Evolutionary conservation across 352 stramenopile species (phyloP), one percentile per base, ranked within the genome.

Genomic region (Globisporangium parvum): DNA sequence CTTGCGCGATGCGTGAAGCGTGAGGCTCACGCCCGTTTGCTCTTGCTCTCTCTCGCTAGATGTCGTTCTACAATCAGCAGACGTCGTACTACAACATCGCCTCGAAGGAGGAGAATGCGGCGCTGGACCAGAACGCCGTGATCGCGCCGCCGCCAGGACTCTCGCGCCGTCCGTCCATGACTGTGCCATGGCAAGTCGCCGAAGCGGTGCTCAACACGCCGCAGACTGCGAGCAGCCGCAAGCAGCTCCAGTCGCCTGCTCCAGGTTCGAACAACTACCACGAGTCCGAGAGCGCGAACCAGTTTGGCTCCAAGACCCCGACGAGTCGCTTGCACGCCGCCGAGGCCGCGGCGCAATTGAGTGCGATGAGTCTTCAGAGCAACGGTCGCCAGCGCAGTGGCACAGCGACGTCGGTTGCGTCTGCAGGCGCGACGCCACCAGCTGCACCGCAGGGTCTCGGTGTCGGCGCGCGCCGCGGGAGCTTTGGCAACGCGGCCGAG

Each of bases 101-200:
- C 33, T 85, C 77, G 15, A 75, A 74, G 39, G 77, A 88, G 45
- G 80, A 91, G n/a, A 59, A 72, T 6, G 23, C 63, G 10, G 59
- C 53, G 15, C 71, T 73, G 41, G 81, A 91, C 53, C 81, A 89
- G 31, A 88, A 91, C 37, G 66, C 78, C 0, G 65, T 87, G 23
- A 79, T 90, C 15, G 66, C 76, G 2, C 82, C 82, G 3, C 83
- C 83, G 2, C 83, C 83, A 21, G 83, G 83, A 12, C 71, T 93
- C 11, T 81, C 81, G 33, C 79, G 83, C 33, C 75, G 83, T 2
- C 80, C 83, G 10, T 93, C 83, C 2, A 93, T 93, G 83, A 93
- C 83, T 4, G 83, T 93, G 23, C 83, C 83, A 0, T 93, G 83
- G 83, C 83, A 93, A 63, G 83, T 93, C 37, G 83, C 83, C 3